Base-by-base conservation (phyloP, 176 grass and related monocot genomes). In the Oryza punctata region DNA sequence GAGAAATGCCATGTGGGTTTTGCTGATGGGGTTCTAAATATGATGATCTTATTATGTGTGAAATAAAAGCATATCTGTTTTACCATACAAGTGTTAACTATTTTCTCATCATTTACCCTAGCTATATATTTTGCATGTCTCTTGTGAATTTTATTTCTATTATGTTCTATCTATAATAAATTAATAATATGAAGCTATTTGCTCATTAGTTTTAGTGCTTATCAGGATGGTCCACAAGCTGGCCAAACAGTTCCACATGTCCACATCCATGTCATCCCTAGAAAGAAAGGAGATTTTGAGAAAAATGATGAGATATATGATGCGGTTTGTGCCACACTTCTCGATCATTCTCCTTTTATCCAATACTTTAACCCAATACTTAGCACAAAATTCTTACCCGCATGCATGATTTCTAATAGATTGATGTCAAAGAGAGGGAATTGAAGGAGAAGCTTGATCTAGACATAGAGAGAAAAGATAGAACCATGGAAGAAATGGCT, bases 221-320 rank as follows among this genome's bases (percentile, higher is more conserved):
- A 2, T 65, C 87, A 98, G 92, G 93, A 98, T 93, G 96, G 93
- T 86, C 93, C 93, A 81, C 69, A 98, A 69, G 91, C 93, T 73
- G 96, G 96, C 21, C 96, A 98, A 82, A 98, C 91, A 63, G 96
- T 98, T 78, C 85, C 93, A 38, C 96, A 95, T 93, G 89, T 98
- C n/a, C 93, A 98, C 82, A 95, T 98, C 87, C 96, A 95, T 12
- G 54, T 98, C 61, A 91, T 95, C 73, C 96, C 91, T 3, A 93
- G 93, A 82, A 98, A 87, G 90, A 85, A 28, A 76, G 96, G 93
- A 77, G 93, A 98, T 75, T 98, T 98, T 68, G 89, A 94, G 72
- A 95, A 93, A 28, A 95, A 98, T 63, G 96, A 95, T 78, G 91
- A 98, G 79, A 98, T 98, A 85, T 98, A 98, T 87, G 93, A 98